Evolutionary conservation across 768 basidiomycete genomes (phyloP).

Genomic region (Russula brevipes): DNA sequence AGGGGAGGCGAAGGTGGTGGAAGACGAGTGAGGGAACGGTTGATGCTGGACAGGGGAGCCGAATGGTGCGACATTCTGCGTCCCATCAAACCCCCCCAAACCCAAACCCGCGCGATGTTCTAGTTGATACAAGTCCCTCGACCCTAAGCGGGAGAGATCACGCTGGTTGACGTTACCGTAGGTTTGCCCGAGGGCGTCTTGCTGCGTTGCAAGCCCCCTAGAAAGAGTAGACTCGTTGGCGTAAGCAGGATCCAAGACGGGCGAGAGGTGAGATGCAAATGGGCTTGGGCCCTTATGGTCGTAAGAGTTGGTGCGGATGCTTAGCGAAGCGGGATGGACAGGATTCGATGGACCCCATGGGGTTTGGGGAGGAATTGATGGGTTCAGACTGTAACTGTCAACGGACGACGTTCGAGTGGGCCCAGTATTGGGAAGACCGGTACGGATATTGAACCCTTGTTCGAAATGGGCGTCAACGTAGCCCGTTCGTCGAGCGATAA

Average conservation of each 20-base stretch:
- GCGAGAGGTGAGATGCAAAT: conserved; percentile 9
- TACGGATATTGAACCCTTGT: conserved; percentile 16
- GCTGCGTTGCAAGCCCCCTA: conserved; percentile 13
- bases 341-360: conserved; percentile 16
- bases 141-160: conserved; percentile 22
- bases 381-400: conserved; percentile 18
- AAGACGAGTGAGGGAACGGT: conserved; percentile 20
- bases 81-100: conserved; percentile 19
- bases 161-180: conserved; percentile 21
- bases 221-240: conserved; percentile 13
- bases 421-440: conserved; percentile 11
- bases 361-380: conserved; percentile 17
- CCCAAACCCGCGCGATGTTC: conserved; percentile 19
- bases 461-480: conserved; percentile 21
- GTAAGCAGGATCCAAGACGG: conserved; percentile 17
- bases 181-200: conserved; percentile 15
- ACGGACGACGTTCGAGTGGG: conserved; percentile 14
- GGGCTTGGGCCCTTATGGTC: conserved; percentile 19
- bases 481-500: conserved; percentile 14
- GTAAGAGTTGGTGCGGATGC: conserved; percentile 12
- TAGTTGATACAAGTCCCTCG: conserved; percentile 22
- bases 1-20: conserved; percentile 15
- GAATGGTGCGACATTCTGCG: conserved; percentile 13
- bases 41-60: conserved; percentile 21
- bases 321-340: conserved; percentile 7